These are phyloP conservation scores for Clarireedia paspali DNA, from an alignment of 2,329 filamentous ascomycete genomes.

Conservation along the genomic window DNA sequence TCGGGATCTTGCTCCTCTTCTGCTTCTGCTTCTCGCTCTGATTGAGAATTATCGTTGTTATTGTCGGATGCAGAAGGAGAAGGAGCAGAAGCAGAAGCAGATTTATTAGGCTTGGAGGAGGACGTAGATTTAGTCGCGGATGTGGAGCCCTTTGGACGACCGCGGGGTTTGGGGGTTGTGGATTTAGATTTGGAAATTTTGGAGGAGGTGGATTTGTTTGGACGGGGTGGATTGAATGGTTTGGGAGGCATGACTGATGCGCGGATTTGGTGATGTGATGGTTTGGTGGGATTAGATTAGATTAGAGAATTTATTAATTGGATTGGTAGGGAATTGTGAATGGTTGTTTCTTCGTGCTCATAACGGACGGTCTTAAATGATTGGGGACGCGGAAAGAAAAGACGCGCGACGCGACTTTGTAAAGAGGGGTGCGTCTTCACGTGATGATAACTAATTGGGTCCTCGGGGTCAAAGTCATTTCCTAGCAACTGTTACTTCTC, in stretches of 20 bases:
- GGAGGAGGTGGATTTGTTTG: constrained; percentile 8
- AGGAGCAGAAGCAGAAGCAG: background rate
- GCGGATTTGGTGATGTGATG: background rate
- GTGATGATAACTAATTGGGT: no score
- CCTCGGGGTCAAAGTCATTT: no score
- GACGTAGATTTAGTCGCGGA: background rate
- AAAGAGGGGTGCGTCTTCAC: no score
- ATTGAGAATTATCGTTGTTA: background rate
- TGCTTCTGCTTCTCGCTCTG: background rate
- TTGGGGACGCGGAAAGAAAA: background rate
- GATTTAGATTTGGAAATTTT: constrained; percentile 2
- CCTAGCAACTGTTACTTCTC: no score
- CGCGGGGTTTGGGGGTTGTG: constrained; percentile 7
- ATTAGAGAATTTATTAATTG: background rate
- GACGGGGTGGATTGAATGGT: constrained; percentile 27
- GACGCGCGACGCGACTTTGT: no score
- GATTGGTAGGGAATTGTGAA: background rate
- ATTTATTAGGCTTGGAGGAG: background rate
- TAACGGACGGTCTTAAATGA: background rate
- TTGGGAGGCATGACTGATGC: constrained; percentile 21
- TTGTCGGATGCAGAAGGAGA: background rate
- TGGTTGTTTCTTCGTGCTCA: no score
- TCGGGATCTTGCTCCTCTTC: constrained; percentile 5
- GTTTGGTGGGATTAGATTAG: background rate
- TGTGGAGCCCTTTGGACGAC: constrained; percentile 10